These are phyloP conservation scores for Alloteropsis angusta DNA, from an alignment of 202 grass and related monocot genomes.

Conservation along the genomic window DNA sequence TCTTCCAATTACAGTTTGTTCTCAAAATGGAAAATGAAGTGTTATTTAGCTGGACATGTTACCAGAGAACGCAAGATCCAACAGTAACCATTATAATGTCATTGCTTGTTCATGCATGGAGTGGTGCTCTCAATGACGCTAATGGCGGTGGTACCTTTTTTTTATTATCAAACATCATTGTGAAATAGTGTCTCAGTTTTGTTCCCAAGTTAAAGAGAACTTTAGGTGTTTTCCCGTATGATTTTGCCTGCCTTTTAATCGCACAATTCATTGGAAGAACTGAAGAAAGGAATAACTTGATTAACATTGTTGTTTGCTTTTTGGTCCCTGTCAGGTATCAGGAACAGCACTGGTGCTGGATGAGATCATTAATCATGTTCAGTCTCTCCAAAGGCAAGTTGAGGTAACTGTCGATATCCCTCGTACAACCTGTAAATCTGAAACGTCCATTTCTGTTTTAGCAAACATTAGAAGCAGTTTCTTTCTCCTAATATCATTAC, in stretches of 20 bases:
- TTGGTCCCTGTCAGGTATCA: constrained; percentile 44
- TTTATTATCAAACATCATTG: neutral
- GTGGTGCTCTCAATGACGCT: neutral
- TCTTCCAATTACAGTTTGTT: neutral
- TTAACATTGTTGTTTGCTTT: neutral
- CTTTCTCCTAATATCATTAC: neutral
- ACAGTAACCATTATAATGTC: neutral
- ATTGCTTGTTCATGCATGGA: neutral
- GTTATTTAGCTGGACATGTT: neutral
- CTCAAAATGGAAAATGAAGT: neutral
- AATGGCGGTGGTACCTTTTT: neutral
- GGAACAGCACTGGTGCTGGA: constrained; percentile 79
- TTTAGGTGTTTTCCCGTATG: neutral
- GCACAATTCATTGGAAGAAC: neutral
- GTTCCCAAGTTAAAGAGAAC: neutral
- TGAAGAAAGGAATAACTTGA: neutral
- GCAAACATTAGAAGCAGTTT: neutral
- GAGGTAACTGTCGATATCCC: constrained; percentile 43
- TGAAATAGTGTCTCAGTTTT: neutral
- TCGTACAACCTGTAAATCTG: neutral
- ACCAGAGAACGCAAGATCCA: neutral
- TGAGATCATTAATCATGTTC: constrained; percentile 98
- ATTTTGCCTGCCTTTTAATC: neutral
- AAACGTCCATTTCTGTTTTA: neutral
- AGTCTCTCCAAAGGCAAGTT: constrained; percentile 86